Evolutionary conservation across 176 grass and related monocot genomes (phyloP), one percentile per base, ranked within the genome.

Genomic region (Aegilops sharonensis): DNA sequence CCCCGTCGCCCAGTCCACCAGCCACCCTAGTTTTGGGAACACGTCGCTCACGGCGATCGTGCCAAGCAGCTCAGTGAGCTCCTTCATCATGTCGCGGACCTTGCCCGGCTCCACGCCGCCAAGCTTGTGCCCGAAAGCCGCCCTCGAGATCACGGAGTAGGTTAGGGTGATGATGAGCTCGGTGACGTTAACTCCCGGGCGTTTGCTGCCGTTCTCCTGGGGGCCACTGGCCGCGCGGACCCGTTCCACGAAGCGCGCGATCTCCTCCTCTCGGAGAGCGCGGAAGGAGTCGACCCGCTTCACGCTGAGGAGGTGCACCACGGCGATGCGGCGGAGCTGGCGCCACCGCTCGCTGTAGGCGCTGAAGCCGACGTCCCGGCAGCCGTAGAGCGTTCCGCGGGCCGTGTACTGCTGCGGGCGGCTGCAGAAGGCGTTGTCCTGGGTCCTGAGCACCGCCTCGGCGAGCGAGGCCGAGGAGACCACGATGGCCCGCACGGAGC

Each of bases 291-390:
- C 79, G 13, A 94, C 85, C n/a, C 85, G 75, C 43, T 83, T 82
- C 3, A 8, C 11, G 65, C 72, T 92, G 66, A 92, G 87, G 17
- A 95, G 85, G 47, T 88, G 88, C 59, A 32, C 13, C 12, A 67
- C 14, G 29, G 29, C 29, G 29, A 67, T 67, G 6, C 64, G 78
- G 9, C 84, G 78, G 15, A 81, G 62, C 12, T 90, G 80, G 52
- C 77, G 75, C 91, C 88, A 95, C 9, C 86, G 81, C 75, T 95
- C 91, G 0, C 86, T 77, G 67, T 91, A 95, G 52, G 86, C 80
- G 6, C 82, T 73, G 74, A 87, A 88, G 6, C 24, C 40, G 21
- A 95, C 12, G 18, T 93, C 81, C 39, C 64, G 39, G 42, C 82
- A 80, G 39, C 50, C 75, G 77, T 93, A 93, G 2, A 88, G 15